A percentile compares a stretch with the other conserved stretches of the same genome.
Conservation (phyloP, 2,329 filamentous ascomycete species). For the Septoria linicola region DNA sequence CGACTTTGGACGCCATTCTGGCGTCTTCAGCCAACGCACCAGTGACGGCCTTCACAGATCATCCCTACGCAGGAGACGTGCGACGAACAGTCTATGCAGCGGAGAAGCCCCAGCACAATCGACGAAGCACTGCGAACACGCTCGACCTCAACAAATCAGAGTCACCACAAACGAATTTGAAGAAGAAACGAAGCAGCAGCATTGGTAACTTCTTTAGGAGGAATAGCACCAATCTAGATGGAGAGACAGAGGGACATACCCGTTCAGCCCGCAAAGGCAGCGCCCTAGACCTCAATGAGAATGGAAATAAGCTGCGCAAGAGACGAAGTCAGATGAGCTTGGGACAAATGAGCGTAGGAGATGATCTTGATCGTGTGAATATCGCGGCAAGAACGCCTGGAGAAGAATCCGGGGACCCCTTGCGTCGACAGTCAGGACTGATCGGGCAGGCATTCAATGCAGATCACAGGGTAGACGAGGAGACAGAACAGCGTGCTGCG, state of each 20-base stretch:
- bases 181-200: conserved; percentile 34
- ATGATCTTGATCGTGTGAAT: conserved; percentile 25
- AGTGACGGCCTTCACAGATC: conserved; percentile 87
- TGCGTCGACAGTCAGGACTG: conserved; percentile 25
- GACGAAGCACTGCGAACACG: conserved; percentile 24
- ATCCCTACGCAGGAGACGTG: conserved; percentile 74
- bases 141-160: conserved; percentile 1
- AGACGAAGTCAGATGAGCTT: conserved; percentile 38
- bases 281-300: conserved; percentile 35
- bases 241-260: conserved; percentile 34
- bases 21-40: conserved; percentile 86
- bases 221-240: conserved; percentile 38
- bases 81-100: conserved; percentile 72
- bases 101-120: conserved; percentile 22
- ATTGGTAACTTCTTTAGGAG: conserved; percentile 36
- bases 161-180: conserved; percentile 18
- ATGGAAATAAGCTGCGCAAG: conserved; percentile 38
- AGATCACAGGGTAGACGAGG: conserved; percentile 31
- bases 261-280: conserved; percentile 30
- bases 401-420: conserved; percentile 20
- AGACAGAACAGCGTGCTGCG: conserved; percentile 31
- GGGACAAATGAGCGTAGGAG: conserved; percentile 21
- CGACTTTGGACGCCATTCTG: conserved; percentile 85
- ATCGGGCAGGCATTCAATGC: conserved; percentile 34
- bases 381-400: conserved; percentile 21